phyloP scores from a whole-genome alignment of 2,329 filamentous ascomycete species.

The Monilinia polystroma region DNA sequence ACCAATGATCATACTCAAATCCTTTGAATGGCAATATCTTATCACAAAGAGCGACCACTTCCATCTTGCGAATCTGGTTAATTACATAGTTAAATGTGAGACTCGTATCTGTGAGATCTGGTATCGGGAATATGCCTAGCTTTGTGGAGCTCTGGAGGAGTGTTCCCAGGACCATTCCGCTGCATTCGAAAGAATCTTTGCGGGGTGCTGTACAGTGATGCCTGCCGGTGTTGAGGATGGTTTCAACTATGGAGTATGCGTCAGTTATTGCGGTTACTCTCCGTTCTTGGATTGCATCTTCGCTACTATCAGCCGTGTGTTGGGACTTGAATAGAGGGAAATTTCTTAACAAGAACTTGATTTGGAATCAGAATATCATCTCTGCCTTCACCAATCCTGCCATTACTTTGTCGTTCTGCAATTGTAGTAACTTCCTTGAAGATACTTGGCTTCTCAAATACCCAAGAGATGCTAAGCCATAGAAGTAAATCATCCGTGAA shows the following conservation, averaged over 20 bases:
- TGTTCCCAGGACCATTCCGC: constrained; percentile 12
- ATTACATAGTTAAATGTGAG: constrained; percentile 4
- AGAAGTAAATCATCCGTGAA: not conserved
- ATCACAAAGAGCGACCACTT: constrained; percentile 16
- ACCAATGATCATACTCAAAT: constrained; percentile 10
- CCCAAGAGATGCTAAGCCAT: constrained; percentile 22
- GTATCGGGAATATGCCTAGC: constrained; percentile 20
- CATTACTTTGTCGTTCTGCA: constrained; percentile 17
- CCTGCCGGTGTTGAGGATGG: not conserved
- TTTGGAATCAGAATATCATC: constrained; percentile 20
- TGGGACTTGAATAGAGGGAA: not conserved
- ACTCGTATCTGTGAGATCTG: not conserved
- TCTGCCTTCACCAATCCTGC: constrained; percentile 10
- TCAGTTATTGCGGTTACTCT: constrained; percentile 9
- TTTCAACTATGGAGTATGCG: constrained; percentile 12
- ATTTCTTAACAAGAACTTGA: constrained; percentile 15
- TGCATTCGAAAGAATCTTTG: constrained; percentile 6
- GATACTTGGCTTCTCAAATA: constrained; percentile 15
- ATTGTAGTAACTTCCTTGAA: constrained; percentile 10
- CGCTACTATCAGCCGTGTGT: not conserved
- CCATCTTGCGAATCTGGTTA: constrained; percentile 8
- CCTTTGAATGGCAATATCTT: constrained; percentile 7
- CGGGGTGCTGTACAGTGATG: constrained; percentile 12
- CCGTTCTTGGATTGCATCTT: constrained; percentile 20
- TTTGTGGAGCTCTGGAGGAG: constrained; percentile 8